Base-by-base conservation (phyloP, 2,329 filamentous ascomycete genomes). In the Amphichorda felina region DNA sequence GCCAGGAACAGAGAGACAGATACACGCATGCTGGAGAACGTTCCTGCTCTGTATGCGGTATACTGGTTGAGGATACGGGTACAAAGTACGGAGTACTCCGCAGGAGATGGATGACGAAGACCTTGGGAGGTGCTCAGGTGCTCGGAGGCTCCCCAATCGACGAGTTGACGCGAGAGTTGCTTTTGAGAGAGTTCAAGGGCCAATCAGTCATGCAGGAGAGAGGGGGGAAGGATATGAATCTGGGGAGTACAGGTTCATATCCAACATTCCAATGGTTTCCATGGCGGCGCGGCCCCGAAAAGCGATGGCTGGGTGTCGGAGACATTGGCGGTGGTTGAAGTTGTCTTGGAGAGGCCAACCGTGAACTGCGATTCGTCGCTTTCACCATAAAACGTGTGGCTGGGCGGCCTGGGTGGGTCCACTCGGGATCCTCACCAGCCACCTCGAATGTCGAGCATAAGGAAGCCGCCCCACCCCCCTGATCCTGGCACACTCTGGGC, bases 1-100 rank as follows among this genome's bases (percentile, higher is more conserved):
- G 50, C 47, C 40, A 56, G 38, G 34, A 55, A 37, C 22, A 59
- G 28, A 18, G 30, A 8, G 27, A 29, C 13, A 13, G 15, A 6
- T 29, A 6, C 13, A 16, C 15, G 30, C 9, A 32, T 19, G 8
- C 17, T 19, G 17, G 14, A 17, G 30, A 31, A 17, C 17, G 30
- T 8, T 31, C n/a, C 8, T 26, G 24, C 14, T 31, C 10, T 31
- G 5, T 10, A 6, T 31, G 8, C 10, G 26, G 26, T 5, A 8
- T 5, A 15, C 11, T 6, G n/a, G n/a, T 8, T 15, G 28, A 27
- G 26, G 26, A 27, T 27, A n/a, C n/a, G n/a, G n/a, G n/a, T n/a
- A n/a, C n/a, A n/a, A n/a, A n/a, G n/a, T n/a, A n/a, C n/a, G n/a
- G n/a, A n/a, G n/a, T n/a, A n/a, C n/a, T n/a, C n/a, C n/a, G n/a